These are phyloP conservation scores for Waltiozyma sp. DNA, from an alignment of 1,139 yeast species.

Conservation along the genomic window DNA sequence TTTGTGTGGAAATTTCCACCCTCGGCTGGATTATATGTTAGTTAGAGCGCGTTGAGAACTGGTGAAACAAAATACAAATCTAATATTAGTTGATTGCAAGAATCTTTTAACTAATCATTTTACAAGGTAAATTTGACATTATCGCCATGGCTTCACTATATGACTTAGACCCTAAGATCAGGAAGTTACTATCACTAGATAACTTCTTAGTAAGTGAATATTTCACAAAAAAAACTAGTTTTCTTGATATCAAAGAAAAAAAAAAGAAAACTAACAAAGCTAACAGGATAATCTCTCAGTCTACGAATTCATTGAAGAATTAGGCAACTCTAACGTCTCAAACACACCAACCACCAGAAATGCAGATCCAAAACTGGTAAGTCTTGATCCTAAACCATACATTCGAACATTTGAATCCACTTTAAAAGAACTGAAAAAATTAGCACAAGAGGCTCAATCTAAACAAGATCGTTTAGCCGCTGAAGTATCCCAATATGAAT, in stretches of 20 bases:
- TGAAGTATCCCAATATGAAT: conserved; percentile 52
- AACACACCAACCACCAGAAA: conserved; percentile 27
- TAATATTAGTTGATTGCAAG: too few relatives aligned
- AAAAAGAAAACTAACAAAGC: neutral
- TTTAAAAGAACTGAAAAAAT: conserved; percentile 52
- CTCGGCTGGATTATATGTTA: too few relatives aligned
- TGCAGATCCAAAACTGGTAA: conserved; percentile 43
- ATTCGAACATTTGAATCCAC: conserved; percentile 89
- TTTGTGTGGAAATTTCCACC: too few relatives aligned
- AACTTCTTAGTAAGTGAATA: conserved; percentile 42
- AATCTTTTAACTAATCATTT: too few relatives aligned
- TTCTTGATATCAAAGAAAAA: neutral
- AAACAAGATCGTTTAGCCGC: conserved; percentile 39
- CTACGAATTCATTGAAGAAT: conserved; percentile 72
- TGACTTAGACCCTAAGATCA: conserved; percentile 62
- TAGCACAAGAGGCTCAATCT: conserved; percentile 42
- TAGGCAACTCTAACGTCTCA: conserved; percentile 54
- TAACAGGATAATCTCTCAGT: conserved; percentile 49
- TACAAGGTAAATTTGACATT: neutral
- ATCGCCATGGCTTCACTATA: conserved; percentile 29
- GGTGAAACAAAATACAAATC: too few relatives aligned
- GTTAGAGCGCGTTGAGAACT: too few relatives aligned
- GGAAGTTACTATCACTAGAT: conserved; percentile 54
- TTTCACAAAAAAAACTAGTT: neutral
- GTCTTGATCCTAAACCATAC: conserved; percentile 84